Percentiles rank a stretch among this genome's conserved stretches.
Conservation (phyloP, 306 rosid species). For the Vachellia pachyceras region DNA sequence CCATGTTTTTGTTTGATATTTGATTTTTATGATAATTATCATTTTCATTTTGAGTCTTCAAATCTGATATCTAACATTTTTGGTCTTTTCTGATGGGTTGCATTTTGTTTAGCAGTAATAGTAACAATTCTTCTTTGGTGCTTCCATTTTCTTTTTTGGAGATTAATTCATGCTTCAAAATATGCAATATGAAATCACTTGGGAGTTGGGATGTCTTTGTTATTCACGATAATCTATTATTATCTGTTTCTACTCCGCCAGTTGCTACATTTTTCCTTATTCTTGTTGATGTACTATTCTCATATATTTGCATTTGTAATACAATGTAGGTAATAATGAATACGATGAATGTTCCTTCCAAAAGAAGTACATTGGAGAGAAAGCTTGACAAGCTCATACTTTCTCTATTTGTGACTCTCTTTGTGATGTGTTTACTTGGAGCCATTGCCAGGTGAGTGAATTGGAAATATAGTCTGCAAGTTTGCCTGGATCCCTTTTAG, state of each 20-base stretch:
- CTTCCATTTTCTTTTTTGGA: background rate
- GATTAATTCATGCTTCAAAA: too few species aligned
- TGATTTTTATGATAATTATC: background rate
- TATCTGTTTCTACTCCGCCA: slow-evolving; percentile 5
- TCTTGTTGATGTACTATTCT: slow-evolving; percentile 22
- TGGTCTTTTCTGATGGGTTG: background rate
- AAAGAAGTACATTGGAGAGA: too few species aligned
- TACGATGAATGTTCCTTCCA: too few species aligned
- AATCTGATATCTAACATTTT: background rate
- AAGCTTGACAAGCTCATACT: slow-evolving; percentile 97
- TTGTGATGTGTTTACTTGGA: slow-evolving; percentile 87
- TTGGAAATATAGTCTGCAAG: slow-evolving; percentile 17
- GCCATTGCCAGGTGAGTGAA: slow-evolving; percentile 82
- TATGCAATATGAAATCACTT: too few species aligned
- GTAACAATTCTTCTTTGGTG: too few species aligned
- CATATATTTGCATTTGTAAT: too few species aligned
- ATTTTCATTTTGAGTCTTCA: background rate
- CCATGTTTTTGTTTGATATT: background rate
- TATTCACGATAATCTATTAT: background rate
- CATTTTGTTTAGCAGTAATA: background rate
- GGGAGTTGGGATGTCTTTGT: too few species aligned
- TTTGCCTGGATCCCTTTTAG: slow-evolving; percentile 12
- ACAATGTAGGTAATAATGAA: too few species aligned
- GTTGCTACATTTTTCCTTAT: slow-evolving; percentile 14
- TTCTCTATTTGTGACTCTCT: slow-evolving; percentile 74